Conservation (phyloP, 331 rosid genomes). For the Saraca asoca region DNA sequence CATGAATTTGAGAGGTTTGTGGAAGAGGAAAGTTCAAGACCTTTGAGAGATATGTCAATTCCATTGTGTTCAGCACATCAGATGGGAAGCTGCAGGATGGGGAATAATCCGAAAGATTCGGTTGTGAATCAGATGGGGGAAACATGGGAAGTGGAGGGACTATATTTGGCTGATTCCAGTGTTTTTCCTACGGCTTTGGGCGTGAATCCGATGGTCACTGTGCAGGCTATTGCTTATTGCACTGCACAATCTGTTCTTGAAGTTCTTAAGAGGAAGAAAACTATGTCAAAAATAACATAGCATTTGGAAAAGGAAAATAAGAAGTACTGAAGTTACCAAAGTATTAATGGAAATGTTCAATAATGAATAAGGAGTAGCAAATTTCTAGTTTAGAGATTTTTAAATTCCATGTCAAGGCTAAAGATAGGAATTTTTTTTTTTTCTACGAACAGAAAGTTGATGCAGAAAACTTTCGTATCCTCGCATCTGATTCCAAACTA, state of each 20-base stretch:
- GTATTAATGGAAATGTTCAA: conserved; percentile 16
- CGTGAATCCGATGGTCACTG: conserved; percentile 86
- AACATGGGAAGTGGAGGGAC: conserved; percentile 83
- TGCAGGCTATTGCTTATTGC: conserved; percentile 83
- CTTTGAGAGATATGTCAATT: conserved; percentile 45
- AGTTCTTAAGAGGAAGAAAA: conserved; percentile 54
- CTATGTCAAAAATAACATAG: background rate
- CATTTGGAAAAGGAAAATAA: background rate
- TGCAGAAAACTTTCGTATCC: conserved; percentile 3
- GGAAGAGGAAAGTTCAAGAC: conserved; percentile 69
- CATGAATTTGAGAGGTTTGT: conserved; percentile 70
- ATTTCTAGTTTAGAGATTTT: background rate
- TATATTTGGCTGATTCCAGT: conserved; percentile 74
- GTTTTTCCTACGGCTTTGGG: conserved; percentile 88
- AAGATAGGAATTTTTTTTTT: background rate
- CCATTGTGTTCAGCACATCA: conserved; percentile 81
- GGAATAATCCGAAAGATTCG: conserved; percentile 50
- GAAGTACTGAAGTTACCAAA: background rate
- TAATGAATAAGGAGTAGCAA: background rate
- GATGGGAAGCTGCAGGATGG: conserved; percentile 92
- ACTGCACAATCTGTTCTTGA: conserved; percentile 75
- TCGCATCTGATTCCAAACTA: background rate
- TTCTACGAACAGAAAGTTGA: conserved; percentile 3
- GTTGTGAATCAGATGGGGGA: conserved; percentile 70
- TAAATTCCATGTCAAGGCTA: background rate